Evolutionary conservation across 2,329 filamentous ascomycete species (phyloP).

Genomic region (Penicillium sp.): DNA sequence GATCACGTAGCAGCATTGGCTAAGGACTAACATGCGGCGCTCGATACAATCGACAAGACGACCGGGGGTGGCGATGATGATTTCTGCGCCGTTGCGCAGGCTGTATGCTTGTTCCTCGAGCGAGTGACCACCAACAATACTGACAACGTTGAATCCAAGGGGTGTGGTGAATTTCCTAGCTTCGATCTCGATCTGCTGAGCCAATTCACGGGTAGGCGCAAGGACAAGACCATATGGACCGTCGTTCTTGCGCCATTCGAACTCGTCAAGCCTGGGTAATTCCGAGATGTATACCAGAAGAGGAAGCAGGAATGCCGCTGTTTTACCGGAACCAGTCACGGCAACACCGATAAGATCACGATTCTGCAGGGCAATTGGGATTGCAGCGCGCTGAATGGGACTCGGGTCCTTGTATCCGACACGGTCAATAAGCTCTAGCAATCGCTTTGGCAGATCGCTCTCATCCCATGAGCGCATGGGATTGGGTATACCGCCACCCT

Average conservation of each 20-base stretch:
- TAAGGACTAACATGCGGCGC: conserved; percentile 79
- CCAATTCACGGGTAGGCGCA: conserved; percentile 92
- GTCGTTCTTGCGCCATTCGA: conserved; percentile 81
- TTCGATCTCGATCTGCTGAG: conserved; percentile 94
- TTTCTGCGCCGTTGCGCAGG: conserved; percentile 87
- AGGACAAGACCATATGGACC: conserved; percentile 97
- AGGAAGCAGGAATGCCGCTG: conserved; percentile 87
- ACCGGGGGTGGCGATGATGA: conserved; percentile 96
- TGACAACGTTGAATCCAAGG: conserved; percentile 89
- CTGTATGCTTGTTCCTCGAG: conserved; percentile 91
- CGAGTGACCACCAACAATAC: conserved; percentile 94
- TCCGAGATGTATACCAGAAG: conserved; percentile 92
- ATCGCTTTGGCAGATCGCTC: conserved; percentile 68
- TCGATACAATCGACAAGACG: conserved; percentile 97
- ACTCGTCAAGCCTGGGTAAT: conserved; percentile 75
- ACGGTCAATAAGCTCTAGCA: conserved; percentile 75
- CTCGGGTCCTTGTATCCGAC: conserved; percentile 92
- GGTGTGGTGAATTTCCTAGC: conserved; percentile 87
- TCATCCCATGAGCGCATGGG: conserved; percentile 95
- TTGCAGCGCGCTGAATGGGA: conserved; percentile 87
- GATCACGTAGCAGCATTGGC: conserved; percentile 97
- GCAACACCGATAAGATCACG: conserved; percentile 97
- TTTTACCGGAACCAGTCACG: conserved; percentile 97
- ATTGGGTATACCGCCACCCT: conserved; percentile 85
- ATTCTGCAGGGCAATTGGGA: conserved; percentile 87